Evolutionary conservation across 2,329 filamentous ascomycete genomes (phyloP), one percentile per base, ranked within the genome.

Genomic region (Massarina eburnea): DNA sequence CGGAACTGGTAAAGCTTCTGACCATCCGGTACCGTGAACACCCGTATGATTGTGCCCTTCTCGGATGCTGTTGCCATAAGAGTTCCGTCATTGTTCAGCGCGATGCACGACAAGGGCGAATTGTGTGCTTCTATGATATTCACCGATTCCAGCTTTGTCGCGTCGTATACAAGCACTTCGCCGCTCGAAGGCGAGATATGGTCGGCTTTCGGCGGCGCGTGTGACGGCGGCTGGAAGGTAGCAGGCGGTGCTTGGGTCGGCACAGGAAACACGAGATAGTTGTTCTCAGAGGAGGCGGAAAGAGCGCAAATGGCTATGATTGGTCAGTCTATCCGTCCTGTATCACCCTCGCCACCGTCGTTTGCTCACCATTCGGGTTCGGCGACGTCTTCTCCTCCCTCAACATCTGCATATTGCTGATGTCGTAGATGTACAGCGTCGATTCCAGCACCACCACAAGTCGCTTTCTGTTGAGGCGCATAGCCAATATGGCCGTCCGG

Each of bases 341-440:
- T 32, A 64, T 51, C 22, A n/a, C 32, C n/a, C 22, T 18, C 22
- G 29, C 8, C 21, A 14, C 9, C 5, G 17, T 34, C 9, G 18
- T 8, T n/a, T 18, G 40, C 51, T 3, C 81, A 79, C 83, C 83
- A 53, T 84, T 85, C 1, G 91, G 89, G 62, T 99, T 99, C 6
- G 94, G 89, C 3, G 92, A 96, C 5, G 92, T 97, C 48, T 91
- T 84, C 54, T 97, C 95, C 5, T 90, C 95, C 70, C 91, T 88
- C 32, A 97, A 79, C 47, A 97, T 82, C 62, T 88, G 92, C 92
- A 99, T 97, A 67, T 96, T 97, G 72, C 91, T 91, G 56, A 99
- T 97, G 70, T 99, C 94, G 75, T 99, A 99, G 39, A 99, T 81
- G 73, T 97, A 99, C 52, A 97, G 95, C 68, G 96, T 88, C 61